Base-by-base conservation (phyloP, 495 filamentous ascomycete genomes). In the Rostrohypoxylon terebratum region DNA sequence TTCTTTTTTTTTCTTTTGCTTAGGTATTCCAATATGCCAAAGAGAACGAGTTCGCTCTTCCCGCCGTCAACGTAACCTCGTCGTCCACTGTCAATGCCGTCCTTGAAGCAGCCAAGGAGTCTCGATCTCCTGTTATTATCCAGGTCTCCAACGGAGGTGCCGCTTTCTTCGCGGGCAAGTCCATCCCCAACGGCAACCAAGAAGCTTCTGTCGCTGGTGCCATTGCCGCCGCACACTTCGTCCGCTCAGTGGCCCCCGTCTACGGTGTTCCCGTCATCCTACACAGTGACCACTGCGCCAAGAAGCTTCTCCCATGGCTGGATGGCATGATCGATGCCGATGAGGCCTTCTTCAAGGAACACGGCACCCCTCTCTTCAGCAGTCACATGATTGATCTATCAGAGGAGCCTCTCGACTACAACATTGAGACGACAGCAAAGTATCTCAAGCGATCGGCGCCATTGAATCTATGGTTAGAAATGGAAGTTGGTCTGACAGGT, bases 391-490 rank as follows among this genome's bases (percentile, higher is more conserved):
- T 99, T 76, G 96, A 99, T 82, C 79, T 99, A 77, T 80, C 77
- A 69, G 66, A 98, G 87, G 96, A 98, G 85, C 79, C 85, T 31
- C 90, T 97, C 59, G 89, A 95, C 38, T 90, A 86, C 80, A 99
- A 99, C 89, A 95, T 99, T 76, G 72, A 89, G 69, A 97, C 93
- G 75, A 97, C 94, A 65, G 91, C 90, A 77, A 88, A 90, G 77
- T 97, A 98, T 87, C 86, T 97, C 40, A 91, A 97, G 88, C 90
- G 94, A 69, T 92, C 90, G 70, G 92, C 92, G 42, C 93, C 94
- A 62, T 92, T 97, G 93, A 97, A 97, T 86, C 93, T 98, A 81
- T 99, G 93, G 93, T 88, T 99, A 61, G 96, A 99, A 87, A 99
- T 98, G 96, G 93, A 94, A 84, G 94, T 96, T 75, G 94, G 93